Base-by-base conservation (phyloP, 306 rosid species). In the Rosa chinensis region DNA sequence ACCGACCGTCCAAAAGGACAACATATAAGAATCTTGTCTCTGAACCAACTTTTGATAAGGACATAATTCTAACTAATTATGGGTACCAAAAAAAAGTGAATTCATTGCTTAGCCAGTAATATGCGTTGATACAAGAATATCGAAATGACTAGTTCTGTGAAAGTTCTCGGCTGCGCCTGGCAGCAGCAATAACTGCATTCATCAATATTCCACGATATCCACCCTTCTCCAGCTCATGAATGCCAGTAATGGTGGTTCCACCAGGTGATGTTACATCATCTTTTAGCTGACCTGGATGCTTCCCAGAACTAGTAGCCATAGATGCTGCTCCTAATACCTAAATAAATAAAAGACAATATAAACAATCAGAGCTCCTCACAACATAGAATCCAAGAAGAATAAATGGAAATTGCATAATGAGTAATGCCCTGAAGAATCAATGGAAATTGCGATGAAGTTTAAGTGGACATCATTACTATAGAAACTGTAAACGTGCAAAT, bases 251-350 rank as follows among this genome's bases (percentile, higher is more conserved):
- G 21, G 98, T 94, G 21, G 95, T 94, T 83, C 97, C 97, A 8
- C 93, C 97, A 2, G 97, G 92, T 52, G 98, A 94, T 61, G 95
- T 79, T 40, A 91, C 97, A 13, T 92, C 94, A 58, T 92, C 97
- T 82, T 94, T 94, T 69, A 94, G 96, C 80, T 92, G 93, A 40
- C 92, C 97, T 8, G 94, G 93, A 80, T 94, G 97, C 87, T 89
- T 92, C 75, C 93, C 90, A 10, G 82, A 72, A 66, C 28, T 43
- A n/a, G 76, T 68, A 69, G 85, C 88, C 98, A 92, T 90, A 66
- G 92, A 80, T 78, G 97, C 97, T 71, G 97, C 98, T 76, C 98
- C 98, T 16, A 92, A 72, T 68, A 94, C 96, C 98, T 43, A 6
- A 43, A 43, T 0, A 43, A 43, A 43, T 80, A 47, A 23, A 70